Evolutionary conservation across 106 monocot species (phyloP).

Genomic region (Acorus gramineus): DNA sequence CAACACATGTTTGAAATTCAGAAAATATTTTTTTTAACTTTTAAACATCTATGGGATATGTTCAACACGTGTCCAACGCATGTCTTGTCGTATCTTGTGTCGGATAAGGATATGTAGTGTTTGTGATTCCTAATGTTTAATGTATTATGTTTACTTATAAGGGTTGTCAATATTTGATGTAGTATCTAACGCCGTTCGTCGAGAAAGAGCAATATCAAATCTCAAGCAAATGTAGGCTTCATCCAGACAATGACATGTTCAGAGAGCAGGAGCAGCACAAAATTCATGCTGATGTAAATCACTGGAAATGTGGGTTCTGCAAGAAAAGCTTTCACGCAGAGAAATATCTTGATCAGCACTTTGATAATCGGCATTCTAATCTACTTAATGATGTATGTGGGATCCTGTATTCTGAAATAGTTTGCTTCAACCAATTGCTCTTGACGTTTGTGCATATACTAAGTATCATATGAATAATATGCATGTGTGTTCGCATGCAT

Average conservation of each 20-base stretch:
- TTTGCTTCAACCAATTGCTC: not conserved
- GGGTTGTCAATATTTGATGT: conserved; percentile 11
- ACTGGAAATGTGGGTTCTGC: conserved; percentile 92
- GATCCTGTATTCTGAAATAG: too few species aligned
- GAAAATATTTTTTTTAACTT: too few species aligned
- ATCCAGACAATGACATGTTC: conserved; percentile 90
- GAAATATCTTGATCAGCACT: conserved; percentile 86
- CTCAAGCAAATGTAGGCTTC: conserved; percentile 70
- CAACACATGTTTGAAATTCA: too few species aligned
- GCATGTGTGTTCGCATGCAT: too few species aligned
- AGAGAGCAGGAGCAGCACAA: conserved; percentile 93
- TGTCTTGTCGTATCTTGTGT: not conserved
- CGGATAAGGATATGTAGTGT: not conserved
- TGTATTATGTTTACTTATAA: too few species aligned
- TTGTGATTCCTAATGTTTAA: not conserved
- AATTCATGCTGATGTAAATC: conserved; percentile 69
- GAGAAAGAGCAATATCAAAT: conserved; percentile 65
- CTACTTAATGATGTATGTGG: conserved; percentile 62
- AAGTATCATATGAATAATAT: too few species aligned
- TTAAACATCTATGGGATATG: not conserved
- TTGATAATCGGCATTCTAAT: conserved; percentile 83
- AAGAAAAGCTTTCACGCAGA: conserved; percentile 87
- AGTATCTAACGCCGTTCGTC: conserved; percentile 95
- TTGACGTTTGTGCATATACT: too few species aligned
- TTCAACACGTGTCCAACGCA: not conserved